Conservation (phyloP, 495 filamentous ascomycete genomes). For the Aspergillus sparsus region DNA sequence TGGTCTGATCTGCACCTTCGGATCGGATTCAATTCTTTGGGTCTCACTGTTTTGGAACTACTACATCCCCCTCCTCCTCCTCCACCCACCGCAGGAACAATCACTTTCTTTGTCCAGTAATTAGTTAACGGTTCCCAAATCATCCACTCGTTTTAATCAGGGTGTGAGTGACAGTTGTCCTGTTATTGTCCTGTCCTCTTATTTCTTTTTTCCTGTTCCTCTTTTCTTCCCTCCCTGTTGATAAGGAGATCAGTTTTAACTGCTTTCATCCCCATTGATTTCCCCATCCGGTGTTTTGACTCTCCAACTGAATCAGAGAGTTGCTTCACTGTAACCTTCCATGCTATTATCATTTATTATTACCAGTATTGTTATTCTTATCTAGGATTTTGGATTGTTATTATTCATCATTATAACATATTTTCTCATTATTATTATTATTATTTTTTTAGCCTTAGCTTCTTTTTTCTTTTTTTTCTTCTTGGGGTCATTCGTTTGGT, state of each 20-base stretch:
- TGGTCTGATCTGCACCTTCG: conserved; percentile 4
- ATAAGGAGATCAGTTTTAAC: neutral
- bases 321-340: conserved; percentile 1
- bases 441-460: neutral
- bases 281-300: conserved; percentile 14
- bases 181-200: conserved; percentile 3
- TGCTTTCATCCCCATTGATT: conserved; percentile 16
- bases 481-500: neutral
- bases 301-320: neutral
- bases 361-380: neutral
- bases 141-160: conserved; percentile 5
- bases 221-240: neutral
- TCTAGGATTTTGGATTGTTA: neutral
- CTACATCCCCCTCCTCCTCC: neutral
- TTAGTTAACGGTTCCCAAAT: neutral
- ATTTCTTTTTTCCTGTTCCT: neutral
- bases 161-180: conserved; percentile 9
- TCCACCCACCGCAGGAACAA: neutral
- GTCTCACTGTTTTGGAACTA: neutral
- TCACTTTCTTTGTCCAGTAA: conserved; percentile 12
- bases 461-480: conserved; percentile 3
- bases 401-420: neutral
- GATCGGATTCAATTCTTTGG: conserved; percentile 6
- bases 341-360: neutral
- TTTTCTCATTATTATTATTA: neutral